Evolutionary conservation across 2,329 filamentous ascomycete genomes (phyloP).

Genomic region (Rhynchosporium agropyri): DNA sequence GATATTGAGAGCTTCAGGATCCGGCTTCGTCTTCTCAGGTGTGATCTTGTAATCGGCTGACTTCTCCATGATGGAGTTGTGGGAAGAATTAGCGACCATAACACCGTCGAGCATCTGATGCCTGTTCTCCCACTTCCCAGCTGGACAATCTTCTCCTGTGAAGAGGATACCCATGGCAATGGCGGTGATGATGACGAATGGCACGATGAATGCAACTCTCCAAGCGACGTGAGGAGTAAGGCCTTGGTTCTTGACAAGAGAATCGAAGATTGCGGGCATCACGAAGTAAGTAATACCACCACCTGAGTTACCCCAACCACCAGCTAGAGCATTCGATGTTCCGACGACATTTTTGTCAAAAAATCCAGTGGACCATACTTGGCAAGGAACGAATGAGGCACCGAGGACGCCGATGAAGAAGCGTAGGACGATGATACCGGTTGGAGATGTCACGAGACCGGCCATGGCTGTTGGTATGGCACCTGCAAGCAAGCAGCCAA

Average conservation of each 20-base stretch:
- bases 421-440: slow-evolving; percentile 68
- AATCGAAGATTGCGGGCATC: slow-evolving; percentile 89
- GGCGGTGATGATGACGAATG: slow-evolving; percentile 72
- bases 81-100: slow-evolving; percentile 20
- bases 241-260: slow-evolving; percentile 61
- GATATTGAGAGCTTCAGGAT: slow-evolving; percentile 50
- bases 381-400: slow-evolving; percentile 79
- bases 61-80: slow-evolving; percentile 44
- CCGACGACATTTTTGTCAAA: slow-evolving; percentile 93
- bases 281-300: slow-evolving; percentile 92
- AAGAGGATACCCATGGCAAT: slow-evolving; percentile 71
- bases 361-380: slow-evolving; percentile 91
- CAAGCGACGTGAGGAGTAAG: slow-evolving; percentile 72
- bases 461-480: slow-evolving; percentile 83
- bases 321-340: slow-evolving; percentile 82
- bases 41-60: slow-evolving; percentile 48
- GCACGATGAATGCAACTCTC: slow-evolving; percentile 83
- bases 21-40: slow-evolving; percentile 46
- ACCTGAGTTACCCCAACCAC: slow-evolving; percentile 83
- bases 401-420: slow-evolving; percentile 84
- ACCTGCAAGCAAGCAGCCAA: slow-evolving; percentile 70
- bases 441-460: slow-evolving; percentile 69
- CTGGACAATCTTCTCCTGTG: slow-evolving; percentile 79
- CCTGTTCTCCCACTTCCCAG: slow-evolving; percentile 78
- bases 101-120: slow-evolving; percentile 42